Evolutionary conservation across 495 filamentous ascomycete genomes (phyloP).

Genomic region (Trichoderma parareesei): DNA sequence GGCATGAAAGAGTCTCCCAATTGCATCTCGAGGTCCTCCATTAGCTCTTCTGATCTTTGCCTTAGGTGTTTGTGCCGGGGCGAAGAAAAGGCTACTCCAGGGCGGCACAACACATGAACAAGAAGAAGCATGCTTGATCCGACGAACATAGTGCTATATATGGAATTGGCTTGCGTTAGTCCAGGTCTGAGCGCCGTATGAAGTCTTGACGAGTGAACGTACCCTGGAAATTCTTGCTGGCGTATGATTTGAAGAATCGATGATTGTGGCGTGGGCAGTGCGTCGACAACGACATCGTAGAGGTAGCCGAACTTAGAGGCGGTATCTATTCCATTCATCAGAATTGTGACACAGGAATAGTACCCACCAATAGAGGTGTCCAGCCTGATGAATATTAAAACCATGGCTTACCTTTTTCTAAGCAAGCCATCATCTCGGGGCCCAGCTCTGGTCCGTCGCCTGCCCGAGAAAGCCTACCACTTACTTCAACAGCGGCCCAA

Average conservation of each 20-base stretch:
- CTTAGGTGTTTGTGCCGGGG: conserved; percentile 17
- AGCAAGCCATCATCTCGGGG: background rate
- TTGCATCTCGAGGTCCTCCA: conserved; percentile 41
- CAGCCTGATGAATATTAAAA: no score
- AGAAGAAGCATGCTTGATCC: conserved; percentile 33
- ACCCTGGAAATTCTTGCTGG: conserved; percentile 21
- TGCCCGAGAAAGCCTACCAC: conserved; percentile 23
- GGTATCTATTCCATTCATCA: conserved; percentile 14
- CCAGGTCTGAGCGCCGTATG: background rate
- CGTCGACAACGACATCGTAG: conserved; percentile 32
- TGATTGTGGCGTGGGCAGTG: conserved; percentile 24
- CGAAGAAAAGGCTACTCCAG: conserved; percentile 15
- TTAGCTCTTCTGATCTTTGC: conserved; percentile 38
- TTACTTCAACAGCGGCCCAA: conserved; percentile 43
- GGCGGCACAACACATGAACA: conserved; percentile 22
- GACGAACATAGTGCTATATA: conserved; percentile 24
- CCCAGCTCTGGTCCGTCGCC: background rate
- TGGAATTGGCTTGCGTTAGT: conserved; percentile 10
- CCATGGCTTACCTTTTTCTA: background rate
- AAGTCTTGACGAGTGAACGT: background rate
- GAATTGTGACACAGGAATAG: background rate
- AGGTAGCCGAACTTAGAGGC: conserved; percentile 31
- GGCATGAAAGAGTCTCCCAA: conserved; percentile 32
- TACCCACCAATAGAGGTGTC: no score
- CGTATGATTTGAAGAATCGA: conserved; percentile 31